Percentiles rank a stretch among this genome's conserved stretches.
phyloP scores from a whole-genome alignment of 495 filamentous ascomycete genomes.

The Neurospora sp. region DNA sequence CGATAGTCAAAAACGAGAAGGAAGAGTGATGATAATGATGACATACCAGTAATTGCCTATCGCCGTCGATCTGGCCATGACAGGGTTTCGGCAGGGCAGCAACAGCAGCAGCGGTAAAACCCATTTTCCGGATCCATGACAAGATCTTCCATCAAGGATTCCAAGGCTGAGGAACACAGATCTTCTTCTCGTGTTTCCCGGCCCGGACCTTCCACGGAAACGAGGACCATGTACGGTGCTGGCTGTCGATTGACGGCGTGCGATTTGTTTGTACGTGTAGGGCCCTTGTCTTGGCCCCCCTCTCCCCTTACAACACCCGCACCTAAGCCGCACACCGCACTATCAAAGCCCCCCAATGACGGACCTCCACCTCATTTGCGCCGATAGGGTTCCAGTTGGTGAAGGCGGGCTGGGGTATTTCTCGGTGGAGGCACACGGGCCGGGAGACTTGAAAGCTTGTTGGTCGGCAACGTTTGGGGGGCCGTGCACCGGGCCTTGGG shows the following conservation, averaged over 20 bases:
- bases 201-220: neutral
- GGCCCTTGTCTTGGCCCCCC: neutral
- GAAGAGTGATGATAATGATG: neutral
- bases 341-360: slow-evolving; percentile 12
- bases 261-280: neutral
- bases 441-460: slow-evolving; percentile 9
- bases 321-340: slow-evolving; percentile 5
- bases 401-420: slow-evolving; percentile 9
- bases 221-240: neutral
- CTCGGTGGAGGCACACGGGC: slow-evolving; percentile 10
- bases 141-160: neutral
- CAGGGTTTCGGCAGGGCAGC: neutral
- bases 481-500: neutral
- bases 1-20: neutral
- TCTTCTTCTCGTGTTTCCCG: neutral
- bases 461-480: neutral
- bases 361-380: slow-evolving; percentile 15
- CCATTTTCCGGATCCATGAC: neutral
- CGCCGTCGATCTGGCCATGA: neutral
- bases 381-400: slow-evolving; percentile 17
- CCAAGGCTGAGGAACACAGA: neutral
- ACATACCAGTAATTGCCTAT: neutral
- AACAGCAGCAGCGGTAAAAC: neutral
- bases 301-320: neutral
- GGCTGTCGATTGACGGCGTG: neutral